Base-by-base conservation (phyloP, 768 basidiomycete species). In the Auricularia heimuer region DNA sequence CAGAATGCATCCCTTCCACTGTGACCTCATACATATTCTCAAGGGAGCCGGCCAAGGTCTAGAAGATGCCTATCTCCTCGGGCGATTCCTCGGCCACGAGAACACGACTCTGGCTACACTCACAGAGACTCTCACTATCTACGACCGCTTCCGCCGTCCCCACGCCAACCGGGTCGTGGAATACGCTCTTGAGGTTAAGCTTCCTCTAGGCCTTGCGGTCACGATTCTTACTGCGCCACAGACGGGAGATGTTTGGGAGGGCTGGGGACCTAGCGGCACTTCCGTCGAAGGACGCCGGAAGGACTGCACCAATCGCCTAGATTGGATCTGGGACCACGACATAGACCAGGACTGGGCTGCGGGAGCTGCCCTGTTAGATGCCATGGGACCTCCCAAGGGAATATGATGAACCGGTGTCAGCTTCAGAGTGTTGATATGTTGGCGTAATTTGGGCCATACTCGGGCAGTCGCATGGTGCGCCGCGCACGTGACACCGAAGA, bases 11-110 rank as follows among this genome's bases (percentile, higher is more conserved):
- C 47, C 6, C 6, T 51, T 51, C 29, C 29, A 29, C 16, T 16
- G 21, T 51, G 18, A 51, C 11, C 6, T 4, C 47, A 21, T 6
- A 6, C 21, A 6, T 51, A 18, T 14, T 6, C 21, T 8, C 6
- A 51, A 51, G 47, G 47, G 47, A 18, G 47, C 47, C 11, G 47
- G 47, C 7, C 47, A 51, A 18, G 47, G 11, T 4, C 47, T 51
- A 6, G 47, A 73, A 68, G 71, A 71, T 62, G 71, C 71, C 7
- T 71, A 70, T 64, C 66, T 71, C 24, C 67, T 72, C 29, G 71
- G 69, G 1, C 67, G 67, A 24, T 67, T 70, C 47, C 68, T 70
- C 29, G 63, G 67, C 14, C 65, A 69, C 64, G 61, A 62, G 4
- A 67, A 63, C 29, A 64, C 65, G 18, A 68, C 63, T 1, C 64